phyloP scores from a whole-genome alignment of 2,329 filamentous ascomycete genomes.

The Colletotrichum sansevieriae region DNA sequence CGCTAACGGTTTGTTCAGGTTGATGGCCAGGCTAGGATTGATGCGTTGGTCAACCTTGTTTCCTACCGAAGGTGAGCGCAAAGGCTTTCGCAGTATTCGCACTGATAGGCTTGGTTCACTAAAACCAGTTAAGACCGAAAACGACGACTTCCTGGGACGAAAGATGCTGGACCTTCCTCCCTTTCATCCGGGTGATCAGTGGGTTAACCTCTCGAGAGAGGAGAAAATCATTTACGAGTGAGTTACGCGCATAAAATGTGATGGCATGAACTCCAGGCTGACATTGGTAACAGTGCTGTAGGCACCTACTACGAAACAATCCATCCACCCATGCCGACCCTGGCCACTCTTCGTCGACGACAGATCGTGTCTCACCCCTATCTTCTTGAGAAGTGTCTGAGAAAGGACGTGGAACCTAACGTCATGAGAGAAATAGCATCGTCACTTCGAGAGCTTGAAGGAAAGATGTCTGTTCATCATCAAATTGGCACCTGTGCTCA shows the following conservation, averaged over 20 bases:
- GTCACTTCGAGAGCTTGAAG: neutral
- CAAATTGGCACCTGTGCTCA: constrained; percentile 27
- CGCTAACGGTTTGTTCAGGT: constrained; percentile 8
- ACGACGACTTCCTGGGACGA: constrained; percentile 47
- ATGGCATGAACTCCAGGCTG: neutral
- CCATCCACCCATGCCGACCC: neutral
- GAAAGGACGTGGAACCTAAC: too few species aligned
- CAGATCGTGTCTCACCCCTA: neutral
- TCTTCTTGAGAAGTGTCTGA: too few species aligned
- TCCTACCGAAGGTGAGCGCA: constrained; percentile 25
- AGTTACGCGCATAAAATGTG: constrained; percentile 18
- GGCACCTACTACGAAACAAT: neutral
- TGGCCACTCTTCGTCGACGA: neutral
- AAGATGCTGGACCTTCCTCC: constrained; percentile 46
- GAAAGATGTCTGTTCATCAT: neutral
- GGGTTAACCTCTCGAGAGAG: constrained; percentile 45
- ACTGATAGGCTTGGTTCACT: neutral
- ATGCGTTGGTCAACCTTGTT: constrained; percentile 34
- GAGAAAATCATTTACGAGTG: constrained; percentile 48
- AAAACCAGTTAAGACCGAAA: constrained; percentile 23
- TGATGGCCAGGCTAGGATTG: neutral
- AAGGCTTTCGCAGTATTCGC: neutral
- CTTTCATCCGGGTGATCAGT: constrained; percentile 2
- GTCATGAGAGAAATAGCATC: too few species aligned
- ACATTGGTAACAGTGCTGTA: neutral